Percentiles rank a stretch among this genome's conserved stretches.
Conservation (phyloP, 2,329 filamentous ascomycete species). For the Colletotrichum chrysophilum region DNA sequence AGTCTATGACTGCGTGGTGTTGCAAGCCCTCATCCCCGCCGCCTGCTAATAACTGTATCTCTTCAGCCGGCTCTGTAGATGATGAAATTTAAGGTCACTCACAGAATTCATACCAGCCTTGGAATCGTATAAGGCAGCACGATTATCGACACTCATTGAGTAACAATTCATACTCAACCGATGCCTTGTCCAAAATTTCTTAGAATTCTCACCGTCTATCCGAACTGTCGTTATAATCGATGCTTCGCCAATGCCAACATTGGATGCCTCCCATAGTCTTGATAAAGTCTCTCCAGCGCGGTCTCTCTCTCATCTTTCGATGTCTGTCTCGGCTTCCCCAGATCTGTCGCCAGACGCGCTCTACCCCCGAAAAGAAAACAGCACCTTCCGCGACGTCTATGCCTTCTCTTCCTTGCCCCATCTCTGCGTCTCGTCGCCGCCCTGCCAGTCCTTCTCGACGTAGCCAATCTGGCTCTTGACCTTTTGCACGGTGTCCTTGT, state of each 20-base stretch:
- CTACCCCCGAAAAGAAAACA: background rate
- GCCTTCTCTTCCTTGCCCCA: slow-evolving; percentile 68
- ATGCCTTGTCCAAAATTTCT: background rate
- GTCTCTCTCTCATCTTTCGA: background rate
- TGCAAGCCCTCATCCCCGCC: background rate
- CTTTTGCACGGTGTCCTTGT: slow-evolving; percentile 75
- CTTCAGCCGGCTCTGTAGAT: background rate
- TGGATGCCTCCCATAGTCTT: background rate
- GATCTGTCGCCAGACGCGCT: slow-evolving; percentile 12
- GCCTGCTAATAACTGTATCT: accelerated
- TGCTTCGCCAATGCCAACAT: background rate
- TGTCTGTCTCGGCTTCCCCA: background rate
- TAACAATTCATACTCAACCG: accelerated
- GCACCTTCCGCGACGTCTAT: slow-evolving; percentile 1
- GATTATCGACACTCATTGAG: background rate
- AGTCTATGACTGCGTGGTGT: background rate
- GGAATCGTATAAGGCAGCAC: background rate
- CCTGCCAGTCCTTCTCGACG: slow-evolving; percentile 81
- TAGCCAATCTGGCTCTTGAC: slow-evolving; percentile 91
- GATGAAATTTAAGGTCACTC: background rate
- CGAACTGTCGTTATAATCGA: background rate
- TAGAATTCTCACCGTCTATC: background rate
- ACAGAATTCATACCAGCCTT: accelerated
- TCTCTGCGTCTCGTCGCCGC: slow-evolving; percentile 81
- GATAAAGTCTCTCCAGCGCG: background rate